Evolutionary conservation across 2,329 filamentous ascomycete species (phyloP), one percentile per base, ranked within the genome.

Genomic region (Ceratocystiopsis sp.): DNA sequence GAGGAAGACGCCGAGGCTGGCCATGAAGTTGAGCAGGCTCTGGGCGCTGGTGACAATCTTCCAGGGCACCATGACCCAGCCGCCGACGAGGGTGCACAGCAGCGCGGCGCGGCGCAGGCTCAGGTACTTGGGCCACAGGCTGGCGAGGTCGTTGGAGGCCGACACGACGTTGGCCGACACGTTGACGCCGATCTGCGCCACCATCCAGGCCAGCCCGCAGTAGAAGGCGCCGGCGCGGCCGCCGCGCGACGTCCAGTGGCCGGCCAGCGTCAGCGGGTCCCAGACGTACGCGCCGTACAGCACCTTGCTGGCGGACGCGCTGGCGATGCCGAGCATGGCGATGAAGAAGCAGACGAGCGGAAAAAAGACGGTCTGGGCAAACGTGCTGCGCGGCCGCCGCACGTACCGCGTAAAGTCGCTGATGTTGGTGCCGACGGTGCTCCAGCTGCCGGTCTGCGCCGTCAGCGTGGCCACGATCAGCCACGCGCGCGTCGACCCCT

Each of bases 11-110:
- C 59, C 61, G 32, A 62, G 54, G 0, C 75, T 76, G 32, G 68
- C 65, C 69, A 84, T 78, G 59, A 82, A 82, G 38, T 69, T 69
- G 4, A 79, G 59, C 49, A 80, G 71, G 0, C 66, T 73, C 7
- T 60, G 57, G 1, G 75, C 75, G 0, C 68, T 73, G 32, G 58
- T 62, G 14, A 79, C 61, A 47, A 80, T 79, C 59, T 77, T 77
- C 76, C 75, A 80, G 2, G 74, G 74, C 1, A 75, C 71, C 50
- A 52, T 52, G 43, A 50, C 46, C 51, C 51, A 53, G 18, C 46
- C 51, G 14, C 49, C 51, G 19, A 75, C 54, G 6, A 76, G 41
- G 2, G 69, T 69, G 7, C 68, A 66, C 37, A 76, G 58, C 25
- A 75, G 55, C 45, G 68, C 68, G 7, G 72, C 72, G n/a, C 73